Evolutionary conservation across 176 grass and related monocot genomes (phyloP), one percentile per base, ranked within the genome.

Genomic region (Dactylis glomerata): DNA sequence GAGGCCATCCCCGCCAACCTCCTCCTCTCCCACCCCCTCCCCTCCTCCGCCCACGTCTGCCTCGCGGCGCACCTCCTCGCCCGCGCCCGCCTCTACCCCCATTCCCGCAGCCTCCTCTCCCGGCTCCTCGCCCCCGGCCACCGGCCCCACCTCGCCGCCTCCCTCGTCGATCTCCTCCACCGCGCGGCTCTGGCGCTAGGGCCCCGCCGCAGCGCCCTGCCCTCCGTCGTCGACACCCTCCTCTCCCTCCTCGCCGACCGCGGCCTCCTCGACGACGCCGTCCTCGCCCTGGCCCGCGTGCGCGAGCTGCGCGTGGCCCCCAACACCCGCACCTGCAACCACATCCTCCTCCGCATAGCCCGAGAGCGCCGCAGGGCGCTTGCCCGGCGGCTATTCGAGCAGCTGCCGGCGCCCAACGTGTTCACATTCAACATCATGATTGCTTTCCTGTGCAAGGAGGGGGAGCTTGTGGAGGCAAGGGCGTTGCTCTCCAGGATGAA

Each of bases 391-490:
- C 80, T 99, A 15, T 96, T 99, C 73, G 56, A 91, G 63, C 91
- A 82, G 78, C 51, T 98, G 49, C 74, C 92, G 0, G 81, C 61
- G 36, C 91, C 86, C 38, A 92, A 91, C 49, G 86, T 99, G 46
- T 99, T 95, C 82, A 96, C 96, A 12, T 99, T 94, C 80, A 96
- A 95, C 77, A 98, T 98, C 47, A 34, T 98, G 83, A 98, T 98
- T 10, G 87, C 92, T 59, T 98, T 94, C 80, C 89, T 91, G 79
- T 98, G 96, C 89, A 98, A 95, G 85, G 87, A 93, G 11, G 96
- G 89, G 40, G 93, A 98, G 50, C 66, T 98, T 14, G 50, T 15
- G 1, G 85, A 72, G 54, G 87, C 93, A 13, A 94, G 74, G 56
- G 57, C 77, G 4, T 31, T 98, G 19, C 89, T 93, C 23, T 31